Conservation (phyloP, 768 basidiomycete species). For the Russula brevipes region DNA sequence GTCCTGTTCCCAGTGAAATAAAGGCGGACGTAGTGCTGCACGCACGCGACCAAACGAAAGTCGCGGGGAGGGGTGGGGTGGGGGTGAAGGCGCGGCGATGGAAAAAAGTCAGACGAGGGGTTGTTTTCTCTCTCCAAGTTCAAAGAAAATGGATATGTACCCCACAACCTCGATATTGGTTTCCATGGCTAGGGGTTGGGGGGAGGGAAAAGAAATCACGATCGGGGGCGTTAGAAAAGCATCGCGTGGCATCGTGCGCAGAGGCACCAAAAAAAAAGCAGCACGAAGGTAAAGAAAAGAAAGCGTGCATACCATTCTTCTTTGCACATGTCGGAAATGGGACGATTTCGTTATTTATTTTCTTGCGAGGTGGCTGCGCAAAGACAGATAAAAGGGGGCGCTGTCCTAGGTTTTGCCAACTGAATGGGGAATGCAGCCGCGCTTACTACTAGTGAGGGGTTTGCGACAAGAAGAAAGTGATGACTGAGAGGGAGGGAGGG, state of each 20-base stretch:
- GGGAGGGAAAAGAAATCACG: neutral
- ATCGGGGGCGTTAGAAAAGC: neutral
- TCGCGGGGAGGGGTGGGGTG: neutral
- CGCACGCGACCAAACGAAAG: neutral
- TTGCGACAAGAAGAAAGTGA: neutral
- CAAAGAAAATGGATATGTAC: conserved; percentile 7
- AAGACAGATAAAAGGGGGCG: no score
- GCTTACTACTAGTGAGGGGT: no score
- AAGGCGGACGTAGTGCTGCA: conserved; percentile 56
- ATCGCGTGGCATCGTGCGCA: neutral
- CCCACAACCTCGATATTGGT: conserved; percentile 26
- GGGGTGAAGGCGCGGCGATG: neutral
- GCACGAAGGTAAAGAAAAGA: no score
- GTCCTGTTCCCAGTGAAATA: conserved; percentile 57
- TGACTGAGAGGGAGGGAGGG: neutral
- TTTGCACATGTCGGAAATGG: conserved; percentile 19
- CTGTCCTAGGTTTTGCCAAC: no score
- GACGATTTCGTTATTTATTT: no score
- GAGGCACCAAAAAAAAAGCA: neutral
- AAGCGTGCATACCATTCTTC: conserved; percentile 23
- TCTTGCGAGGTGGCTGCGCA: no score
- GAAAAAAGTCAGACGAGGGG: neutral
- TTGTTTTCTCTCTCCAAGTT: neutral
- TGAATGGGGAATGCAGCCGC: no score
- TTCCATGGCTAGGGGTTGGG: conserved; percentile 18